These are phyloP conservation scores for Microstegium vimineum DNA, from an alignment of 176 grass and related monocot genomes.

Conservation along the genomic window DNA sequence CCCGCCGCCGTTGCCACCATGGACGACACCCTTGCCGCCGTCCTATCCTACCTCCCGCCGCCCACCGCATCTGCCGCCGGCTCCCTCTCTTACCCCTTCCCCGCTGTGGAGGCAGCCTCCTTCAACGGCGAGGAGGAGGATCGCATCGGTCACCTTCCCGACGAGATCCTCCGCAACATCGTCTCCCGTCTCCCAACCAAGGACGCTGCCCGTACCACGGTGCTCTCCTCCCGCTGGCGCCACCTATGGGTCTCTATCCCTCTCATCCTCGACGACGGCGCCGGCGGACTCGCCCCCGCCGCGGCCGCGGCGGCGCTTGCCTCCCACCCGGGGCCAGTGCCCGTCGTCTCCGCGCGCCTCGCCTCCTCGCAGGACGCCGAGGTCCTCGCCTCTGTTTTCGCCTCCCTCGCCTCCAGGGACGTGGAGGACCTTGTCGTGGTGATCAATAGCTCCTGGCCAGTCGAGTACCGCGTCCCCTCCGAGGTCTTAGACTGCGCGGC, in stretches of 20 bases:
- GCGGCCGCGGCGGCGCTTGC: conserved; percentile 16
- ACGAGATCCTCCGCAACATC: conserved; percentile 34
- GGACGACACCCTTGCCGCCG: conserved; percentile 31
- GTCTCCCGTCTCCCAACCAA: conserved; percentile 42
- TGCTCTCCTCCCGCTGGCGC: conserved; percentile 46
- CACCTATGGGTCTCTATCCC: conserved; percentile 29
- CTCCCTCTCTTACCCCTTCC: background rate
- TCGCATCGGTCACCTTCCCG: conserved; percentile 29
- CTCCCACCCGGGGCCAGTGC: conserved; percentile 33
- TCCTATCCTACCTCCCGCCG: conserved; percentile 37
- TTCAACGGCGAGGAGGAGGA: background rate
- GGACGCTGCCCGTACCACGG: conserved; percentile 41
- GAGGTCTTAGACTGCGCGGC: conserved; percentile 22
- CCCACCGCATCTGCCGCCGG: background rate
- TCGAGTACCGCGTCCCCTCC: conserved; percentile 20
- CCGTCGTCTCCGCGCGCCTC: conserved; percentile 29
- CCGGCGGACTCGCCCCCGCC: background rate
- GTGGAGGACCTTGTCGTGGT: conserved; percentile 31
- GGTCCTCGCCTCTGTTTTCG: conserved; percentile 19
- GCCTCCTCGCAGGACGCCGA: conserved; percentile 11
- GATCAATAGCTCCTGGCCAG: conserved; percentile 18
- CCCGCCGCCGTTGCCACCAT: background rate
- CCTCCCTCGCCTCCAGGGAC: conserved; percentile 25
- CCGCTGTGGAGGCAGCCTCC: background rate
- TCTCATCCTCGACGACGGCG: conserved; percentile 29